Conservation (phyloP, 2,329 filamentous ascomycete species). For the Ophiostoma populinum region DNA sequence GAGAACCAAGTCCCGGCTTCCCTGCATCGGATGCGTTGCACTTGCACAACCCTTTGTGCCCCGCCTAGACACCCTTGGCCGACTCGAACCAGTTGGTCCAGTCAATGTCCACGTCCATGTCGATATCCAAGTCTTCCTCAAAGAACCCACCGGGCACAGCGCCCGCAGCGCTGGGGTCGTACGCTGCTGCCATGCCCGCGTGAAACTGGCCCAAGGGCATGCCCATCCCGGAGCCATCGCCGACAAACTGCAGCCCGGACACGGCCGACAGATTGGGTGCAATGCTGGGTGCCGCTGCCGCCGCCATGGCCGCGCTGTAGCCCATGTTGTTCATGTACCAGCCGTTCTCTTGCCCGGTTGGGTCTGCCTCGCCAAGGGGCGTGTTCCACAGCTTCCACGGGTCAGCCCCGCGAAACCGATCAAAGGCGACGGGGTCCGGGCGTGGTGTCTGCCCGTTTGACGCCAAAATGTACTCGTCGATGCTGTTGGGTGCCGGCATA, state of each 20-base stretch:
- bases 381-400: constrained; percentile 5
- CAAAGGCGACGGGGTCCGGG: neutral
- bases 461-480: constrained; percentile 4
- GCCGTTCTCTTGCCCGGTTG: too few relatives aligned
- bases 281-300: too few relatives aligned
- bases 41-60: too few relatives aligned
- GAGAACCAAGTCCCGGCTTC: neutral
- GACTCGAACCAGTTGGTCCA: constrained; percentile 10
- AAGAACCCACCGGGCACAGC: neutral
- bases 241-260: neutral
- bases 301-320: neutral
- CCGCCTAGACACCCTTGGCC: too few relatives aligned
- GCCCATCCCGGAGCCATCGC: too few relatives aligned
- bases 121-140: constrained; percentile 3
- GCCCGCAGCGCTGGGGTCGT: too few relatives aligned
- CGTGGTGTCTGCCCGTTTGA: neutral
- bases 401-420: neutral
- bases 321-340: neutral
- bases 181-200: too few relatives aligned
- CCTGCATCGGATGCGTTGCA: too few relatives aligned
- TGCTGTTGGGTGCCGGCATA: constrained; percentile 4
- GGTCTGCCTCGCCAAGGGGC: too few relatives aligned
- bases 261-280: too few relatives aligned
- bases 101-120: constrained; percentile 7
- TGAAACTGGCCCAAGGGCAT: too few relatives aligned